phyloP scores from a whole-genome alignment of 2,329 filamentous ascomycete genomes.

The Fusarium veterinarium region DNA sequence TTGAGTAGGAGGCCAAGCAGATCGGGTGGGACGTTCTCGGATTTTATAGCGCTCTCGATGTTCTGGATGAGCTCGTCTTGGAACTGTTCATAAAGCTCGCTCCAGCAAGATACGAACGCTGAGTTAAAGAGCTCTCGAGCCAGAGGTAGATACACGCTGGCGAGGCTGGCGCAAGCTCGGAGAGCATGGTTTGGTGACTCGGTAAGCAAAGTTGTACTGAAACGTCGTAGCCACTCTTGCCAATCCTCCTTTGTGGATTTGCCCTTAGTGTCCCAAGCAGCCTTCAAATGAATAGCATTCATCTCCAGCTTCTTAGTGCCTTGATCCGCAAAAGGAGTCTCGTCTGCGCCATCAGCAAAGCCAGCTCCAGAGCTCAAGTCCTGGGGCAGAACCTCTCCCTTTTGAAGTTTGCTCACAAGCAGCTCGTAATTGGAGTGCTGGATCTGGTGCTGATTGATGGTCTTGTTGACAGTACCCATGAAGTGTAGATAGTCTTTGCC shows the following conservation, averaged over 20 bases:
- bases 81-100: constrained; percentile 94
- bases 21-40: constrained; percentile 94
- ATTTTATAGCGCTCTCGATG: constrained; percentile 95
- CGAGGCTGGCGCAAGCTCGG: constrained; percentile 90
- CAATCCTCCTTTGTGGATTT: constrained; percentile 99
- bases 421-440: constrained; percentile 93
- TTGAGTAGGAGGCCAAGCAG: constrained; percentile 94
- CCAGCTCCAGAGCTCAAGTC: constrained; percentile 89
- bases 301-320: constrained; percentile 94
- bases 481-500: constrained; percentile 97
- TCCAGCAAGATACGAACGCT: constrained; percentile 99
- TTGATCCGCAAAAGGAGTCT: constrained; percentile 84
- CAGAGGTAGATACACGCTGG: constrained; percentile 89
- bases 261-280: constrained; percentile 95
- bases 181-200: constrained; percentile 97
- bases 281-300: constrained; percentile 96
- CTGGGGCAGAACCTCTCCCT: constrained; percentile 93
- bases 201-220: constrained; percentile 93
- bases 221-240: constrained; percentile 98
- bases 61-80: constrained; percentile 96
- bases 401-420: constrained; percentile 90
- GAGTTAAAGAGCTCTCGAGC: constrained; percentile 97
- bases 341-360: constrained; percentile 82
- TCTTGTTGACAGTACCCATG: constrained; percentile 91
- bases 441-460: constrained; percentile 81